Conservation (phyloP, 139 green algal genomes). For the Raphidocelis subcapitata region DNA sequence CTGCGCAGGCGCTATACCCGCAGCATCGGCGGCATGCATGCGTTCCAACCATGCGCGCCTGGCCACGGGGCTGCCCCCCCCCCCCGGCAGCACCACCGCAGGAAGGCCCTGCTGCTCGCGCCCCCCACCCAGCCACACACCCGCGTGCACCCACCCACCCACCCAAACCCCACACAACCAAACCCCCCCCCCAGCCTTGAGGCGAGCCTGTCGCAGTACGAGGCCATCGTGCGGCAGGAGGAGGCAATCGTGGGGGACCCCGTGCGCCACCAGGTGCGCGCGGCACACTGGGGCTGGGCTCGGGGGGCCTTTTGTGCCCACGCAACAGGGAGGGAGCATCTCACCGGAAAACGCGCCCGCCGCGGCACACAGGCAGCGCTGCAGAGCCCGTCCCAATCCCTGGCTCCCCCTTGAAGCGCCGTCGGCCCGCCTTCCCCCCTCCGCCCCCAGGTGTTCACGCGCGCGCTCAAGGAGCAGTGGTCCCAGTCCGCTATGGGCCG, state of each 20-base stretch:
- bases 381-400: no score
- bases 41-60: neutral
- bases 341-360: no score
- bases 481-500: conserved; percentile 14
- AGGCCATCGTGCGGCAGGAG: no score
- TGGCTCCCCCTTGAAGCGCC: no score
- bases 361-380: no score
- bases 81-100: no score
- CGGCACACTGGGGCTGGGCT: no score
- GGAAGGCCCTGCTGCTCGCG: no score
- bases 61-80: neutral
- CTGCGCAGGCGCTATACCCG: neutral
- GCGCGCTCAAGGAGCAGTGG: conserved; percentile 32
- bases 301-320: no score
- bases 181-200: conserved; percentile 15
- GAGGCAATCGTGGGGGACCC: conserved; percentile 14
- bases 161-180: neutral
- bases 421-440: neutral
- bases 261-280: conserved; percentile 24
- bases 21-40: neutral
- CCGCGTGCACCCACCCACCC: no score
- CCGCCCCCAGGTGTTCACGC: neutral
- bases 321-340: no score
- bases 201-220: conserved; percentile 32
- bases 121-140: no score